Percentiles rank a stretch among this genome's conserved stretches.
phyloP scores from a whole-genome alignment of 1,139 yeast species.

The Pichia sp. region DNA sequence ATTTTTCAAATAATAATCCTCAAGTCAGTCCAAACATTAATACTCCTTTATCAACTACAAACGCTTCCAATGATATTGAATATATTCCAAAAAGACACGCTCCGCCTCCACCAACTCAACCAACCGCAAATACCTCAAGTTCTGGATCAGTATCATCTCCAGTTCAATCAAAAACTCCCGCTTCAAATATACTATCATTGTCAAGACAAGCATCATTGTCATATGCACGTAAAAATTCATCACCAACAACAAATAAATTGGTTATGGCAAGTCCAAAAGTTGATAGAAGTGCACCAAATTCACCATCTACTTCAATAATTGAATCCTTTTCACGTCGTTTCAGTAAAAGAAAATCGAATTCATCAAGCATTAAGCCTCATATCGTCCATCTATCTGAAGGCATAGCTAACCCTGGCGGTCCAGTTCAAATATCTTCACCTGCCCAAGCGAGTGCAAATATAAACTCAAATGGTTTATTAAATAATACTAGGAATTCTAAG shows the following conservation, averaged over 20 bases:
- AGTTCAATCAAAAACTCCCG: no score
- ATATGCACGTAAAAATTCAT: constrained; percentile 12
- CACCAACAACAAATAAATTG: constrained; percentile 3
- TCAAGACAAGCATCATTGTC: constrained; percentile 12
- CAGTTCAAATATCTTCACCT: constrained; percentile 21
- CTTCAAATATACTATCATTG: constrained; percentile 1
- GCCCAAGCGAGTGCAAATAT: no score
- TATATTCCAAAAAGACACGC: constrained; percentile 30
- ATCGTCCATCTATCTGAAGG: constrained; percentile 23
- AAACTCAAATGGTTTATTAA: background rate
- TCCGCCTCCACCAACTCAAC: constrained; percentile 29
- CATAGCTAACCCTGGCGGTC: constrained; percentile 17
- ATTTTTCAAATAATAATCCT: constrained; percentile 8
- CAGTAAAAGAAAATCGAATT: constrained; percentile 12
- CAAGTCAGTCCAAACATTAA: constrained; percentile 7
- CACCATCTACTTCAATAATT: constrained; percentile 16
- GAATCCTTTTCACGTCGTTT: constrained; percentile 25
- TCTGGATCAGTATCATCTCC: constrained; percentile 19
- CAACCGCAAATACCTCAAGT: constrained; percentile 23
- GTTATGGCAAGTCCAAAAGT: constrained; percentile 3
- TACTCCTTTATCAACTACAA: constrained; percentile 4
- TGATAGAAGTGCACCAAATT: constrained; percentile 9
- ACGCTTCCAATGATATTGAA: constrained; percentile 18
- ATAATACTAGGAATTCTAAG: background rate
- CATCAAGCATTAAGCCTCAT: constrained; percentile 13